A percentile compares a stretch with the other conserved stretches of the same genome.
These are phyloP conservation scores for Podila clonocystis DNA, from an alignment of 192 early-diverging fungal species.

Conservation along the genomic window DNA sequence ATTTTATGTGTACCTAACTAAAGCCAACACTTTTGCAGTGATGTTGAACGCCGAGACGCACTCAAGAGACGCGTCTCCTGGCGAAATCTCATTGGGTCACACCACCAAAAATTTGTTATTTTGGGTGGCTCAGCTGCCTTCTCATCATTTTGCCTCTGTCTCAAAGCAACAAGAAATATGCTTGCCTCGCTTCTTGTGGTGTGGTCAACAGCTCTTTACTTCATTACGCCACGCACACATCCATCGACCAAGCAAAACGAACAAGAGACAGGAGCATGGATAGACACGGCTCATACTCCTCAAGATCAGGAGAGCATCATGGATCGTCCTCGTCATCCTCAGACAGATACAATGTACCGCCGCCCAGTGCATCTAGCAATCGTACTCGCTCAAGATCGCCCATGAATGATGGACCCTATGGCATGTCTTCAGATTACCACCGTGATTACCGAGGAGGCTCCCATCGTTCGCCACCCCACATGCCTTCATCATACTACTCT, in stretches of 20 bases:
- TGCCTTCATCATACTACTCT: constrained; percentile 40
- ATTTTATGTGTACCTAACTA: no score
- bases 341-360: constrained; percentile 23
- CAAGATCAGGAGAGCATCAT: constrained; percentile 32
- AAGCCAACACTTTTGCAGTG: no score
- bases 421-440: constrained; percentile 28
- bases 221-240: neutral
- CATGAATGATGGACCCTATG: constrained; percentile 26
- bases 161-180: neutral
- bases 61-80: no score
- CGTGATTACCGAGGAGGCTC: constrained; percentile 23
- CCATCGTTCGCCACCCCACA: constrained; percentile 38
- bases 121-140: no score
- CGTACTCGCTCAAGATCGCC: constrained; percentile 38
- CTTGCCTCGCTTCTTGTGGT: neutral
- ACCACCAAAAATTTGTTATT: no score
- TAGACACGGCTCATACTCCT: constrained; percentile 43
- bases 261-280: constrained; percentile 28
- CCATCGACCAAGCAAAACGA: neutral
- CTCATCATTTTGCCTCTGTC: no score
- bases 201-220: neutral
- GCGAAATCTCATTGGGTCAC: no score
- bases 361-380: neutral
- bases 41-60: no score
- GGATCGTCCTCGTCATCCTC: constrained; percentile 30